Base-by-base conservation (phyloP, 352 stramenopile genomes). In the Globisporangium cylindrosporum region DNA sequence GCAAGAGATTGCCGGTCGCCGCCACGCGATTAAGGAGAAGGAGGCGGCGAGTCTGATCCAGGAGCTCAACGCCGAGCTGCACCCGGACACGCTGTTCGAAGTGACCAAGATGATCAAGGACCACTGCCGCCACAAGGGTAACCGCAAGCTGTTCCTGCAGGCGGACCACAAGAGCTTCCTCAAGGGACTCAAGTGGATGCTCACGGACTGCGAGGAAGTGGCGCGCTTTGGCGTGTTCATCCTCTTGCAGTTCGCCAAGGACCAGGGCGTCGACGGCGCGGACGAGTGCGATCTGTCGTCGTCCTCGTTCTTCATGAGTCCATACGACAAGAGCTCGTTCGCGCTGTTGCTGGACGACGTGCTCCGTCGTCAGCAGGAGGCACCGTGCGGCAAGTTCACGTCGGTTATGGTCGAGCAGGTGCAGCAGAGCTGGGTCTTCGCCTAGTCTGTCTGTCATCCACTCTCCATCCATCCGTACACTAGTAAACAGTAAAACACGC, bases 141-240 rank as follows among this genome's bases (percentile, higher is more conserved):
- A 93, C 79, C 82, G 83, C 67, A 76, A 79, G 38, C 59, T 89
- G 22, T 90, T 93, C 58, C 55, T 89, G 8, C 65, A 81, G 46
- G 43, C 73, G 1, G 71, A 84, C 24, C 80, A 73, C 29, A 66
- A 77, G 9, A 69, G 71, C 43, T 78, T 93, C 10, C 55, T 88
- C 25, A 71, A 79, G 68, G 78, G 70, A 14, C 73, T 93, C 32
- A 78, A 86, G 68, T 91, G 76, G 85, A 89, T 91, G 80, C 75
- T 91, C 4, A 67, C 64, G 12, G 80, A 89, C 71, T 79, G 65
- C 24, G 81, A 93, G 22, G 75, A 82, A 12, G 60, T 89, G 1
- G 72, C 75, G 48, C 85, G 85, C 22, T 93, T 88, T 48, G 85
- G 74, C 20, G 75, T 84, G 18, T 93, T 93, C 59, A 85, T 90